Evolutionary conservation across 345 rosid species (phyloP).

Genomic region (Camelina neglecta): DNA sequence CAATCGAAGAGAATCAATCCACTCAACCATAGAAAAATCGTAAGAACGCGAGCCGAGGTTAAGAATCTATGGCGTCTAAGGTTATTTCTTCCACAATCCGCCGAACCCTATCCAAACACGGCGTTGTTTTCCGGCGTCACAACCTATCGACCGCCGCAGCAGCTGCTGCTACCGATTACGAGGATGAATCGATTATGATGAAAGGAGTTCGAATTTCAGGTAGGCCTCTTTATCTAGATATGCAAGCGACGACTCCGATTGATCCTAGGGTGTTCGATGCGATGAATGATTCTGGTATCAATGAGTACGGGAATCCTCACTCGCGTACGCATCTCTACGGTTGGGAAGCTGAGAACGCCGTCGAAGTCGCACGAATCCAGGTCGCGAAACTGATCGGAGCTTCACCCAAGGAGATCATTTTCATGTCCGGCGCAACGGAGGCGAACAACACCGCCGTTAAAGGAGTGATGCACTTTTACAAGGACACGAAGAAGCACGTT

Average conservation of each 20-base stretch:
- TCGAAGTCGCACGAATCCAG: conserved; percentile 77
- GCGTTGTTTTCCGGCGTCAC: conserved; percentile 33
- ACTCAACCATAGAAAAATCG: background rate
- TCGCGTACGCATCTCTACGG: conserved; percentile 96
- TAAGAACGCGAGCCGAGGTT: background rate
- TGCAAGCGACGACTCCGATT: conserved; percentile 88
- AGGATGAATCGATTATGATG: conserved; percentile 54
- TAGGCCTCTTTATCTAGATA: conserved; percentile 77
- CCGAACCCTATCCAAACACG: conserved; percentile 38
- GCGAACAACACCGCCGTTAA: conserved; percentile 84
- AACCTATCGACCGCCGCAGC: conserved; percentile 50
- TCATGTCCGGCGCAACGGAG: conserved; percentile 97
- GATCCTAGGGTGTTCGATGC: conserved; percentile 92
- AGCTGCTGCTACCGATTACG: conserved; percentile 34
- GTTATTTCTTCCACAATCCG: conserved; percentile 57
- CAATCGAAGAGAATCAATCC: conserved; percentile 7
- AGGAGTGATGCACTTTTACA: conserved; percentile 94
- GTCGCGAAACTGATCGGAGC: conserved; percentile 80
- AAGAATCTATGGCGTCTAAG: conserved; percentile 65
- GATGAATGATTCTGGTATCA: conserved; percentile 73
- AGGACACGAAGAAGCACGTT: conserved; percentile 86
- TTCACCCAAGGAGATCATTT: conserved; percentile 85
- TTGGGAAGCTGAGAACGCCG: conserved; percentile 95
- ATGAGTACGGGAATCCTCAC: conserved; percentile 89
- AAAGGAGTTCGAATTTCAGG: conserved; percentile 75